Evolutionary conservation across 306 rosid genomes (phyloP).

Genomic region (Casuarina cunninghamiana): DNA sequence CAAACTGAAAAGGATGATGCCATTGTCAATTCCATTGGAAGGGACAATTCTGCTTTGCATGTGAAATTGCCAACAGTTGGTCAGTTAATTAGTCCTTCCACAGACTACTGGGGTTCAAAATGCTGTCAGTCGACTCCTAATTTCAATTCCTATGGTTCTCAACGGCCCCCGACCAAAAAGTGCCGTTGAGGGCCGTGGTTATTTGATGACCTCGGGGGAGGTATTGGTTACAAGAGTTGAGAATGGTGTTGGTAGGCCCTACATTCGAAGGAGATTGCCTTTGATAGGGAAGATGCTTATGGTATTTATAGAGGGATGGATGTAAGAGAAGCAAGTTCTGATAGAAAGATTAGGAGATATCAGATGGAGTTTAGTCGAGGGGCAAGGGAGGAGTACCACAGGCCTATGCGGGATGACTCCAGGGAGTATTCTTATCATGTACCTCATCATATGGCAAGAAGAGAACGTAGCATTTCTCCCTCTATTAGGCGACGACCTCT

Average conservation of each 20-base stretch:
- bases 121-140: conserved; percentile 20
- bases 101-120: conserved; percentile 27
- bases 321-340: conserved; percentile 32
- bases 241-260: conserved; percentile 23
- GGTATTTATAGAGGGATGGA: conserved; percentile 29
- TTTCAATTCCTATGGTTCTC: conserved; percentile 29
- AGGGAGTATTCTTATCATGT: conserved; percentile 29
- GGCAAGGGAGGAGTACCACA: conserved; percentile 28
- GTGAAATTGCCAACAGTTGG: conserved; percentile 9
- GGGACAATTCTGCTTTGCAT: conserved; percentile 26
- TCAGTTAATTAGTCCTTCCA: conserved; percentile 10
- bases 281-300: conserved; percentile 14
- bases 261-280: conserved; percentile 35
- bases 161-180: conserved; percentile 27
- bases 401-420: conserved; percentile 27
- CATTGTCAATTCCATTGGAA: conserved; percentile 25
- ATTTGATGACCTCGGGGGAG: conserved; percentile 25
- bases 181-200: conserved; percentile 25
- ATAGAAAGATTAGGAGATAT: conserved; percentile 37
- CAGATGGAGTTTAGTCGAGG: conserved; percentile 33
- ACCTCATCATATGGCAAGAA: conserved; percentile 29
- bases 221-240: conserved; percentile 18
- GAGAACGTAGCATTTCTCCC: conserved; percentile 35
- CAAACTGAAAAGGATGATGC: conserved; percentile 23
- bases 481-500: conserved; percentile 23